Base-by-base conservation (phyloP, 257 asterid genomes). In the Solanum dulcamara region DNA sequence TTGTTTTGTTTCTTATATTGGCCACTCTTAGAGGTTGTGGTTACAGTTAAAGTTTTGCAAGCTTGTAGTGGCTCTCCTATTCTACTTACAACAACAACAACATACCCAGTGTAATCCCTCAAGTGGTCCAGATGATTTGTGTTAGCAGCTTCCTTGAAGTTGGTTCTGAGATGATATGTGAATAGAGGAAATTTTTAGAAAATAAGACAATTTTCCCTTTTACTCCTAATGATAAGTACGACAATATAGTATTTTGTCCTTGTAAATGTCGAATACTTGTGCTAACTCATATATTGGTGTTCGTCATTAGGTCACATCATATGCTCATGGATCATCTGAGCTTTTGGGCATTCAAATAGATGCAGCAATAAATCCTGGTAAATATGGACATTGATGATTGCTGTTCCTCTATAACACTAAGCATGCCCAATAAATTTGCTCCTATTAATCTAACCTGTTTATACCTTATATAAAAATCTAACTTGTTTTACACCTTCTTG, bases 321-420 rank as follows among this genome's bases (percentile, higher is more conserved):
- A 96, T 92, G 98, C 98, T 87, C 99, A 96, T 88, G 99, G 99
- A 86, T 95, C 97, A 85, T 94, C 98, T 15, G 98, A 96, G 89
- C 91, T 96, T 81, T 92, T 96, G 86, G 99, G 98, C 80, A 96
- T 96, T 91, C 99, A 96, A 93, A 96, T 96, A 90, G 99, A 96
- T 88, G 98, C 99, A 18, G 99, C 99, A 80, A 94, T 96, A 90
- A 96, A 96, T 92, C 98, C 98, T 85, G 99, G 98, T 94, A 87
- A 84, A 51, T 48, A 48, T 79, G 42, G 64, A 30, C 64, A 48
- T 48, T 30, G 44, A 77, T 48, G 42, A 28, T 30, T 42, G 11
- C 42, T 44, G 89, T 84, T 64, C 59, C 42, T 79, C 11, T 28
- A 48, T 48, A 44, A 30, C 55, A 40, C 33, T 72, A 79, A 79